A percentile compares a stretch with the other conserved stretches of the same genome.
phyloP scores from a whole-genome alignment of 164 flowering plant genomes.

The Liriodendron chinense region DNA sequence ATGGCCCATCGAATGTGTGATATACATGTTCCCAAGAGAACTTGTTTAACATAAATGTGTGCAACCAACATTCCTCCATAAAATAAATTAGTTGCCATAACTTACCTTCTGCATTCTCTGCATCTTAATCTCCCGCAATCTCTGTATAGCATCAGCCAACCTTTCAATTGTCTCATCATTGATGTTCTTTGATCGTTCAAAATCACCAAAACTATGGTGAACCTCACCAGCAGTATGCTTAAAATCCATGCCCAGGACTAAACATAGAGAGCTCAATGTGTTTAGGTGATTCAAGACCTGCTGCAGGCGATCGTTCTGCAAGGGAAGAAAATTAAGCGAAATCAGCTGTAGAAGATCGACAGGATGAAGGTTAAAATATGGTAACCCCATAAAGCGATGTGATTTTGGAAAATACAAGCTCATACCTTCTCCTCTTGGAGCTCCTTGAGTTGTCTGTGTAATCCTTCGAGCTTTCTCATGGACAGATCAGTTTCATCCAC shows the following conservation, averaged over 20 bases:
- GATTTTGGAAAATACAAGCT: slow-evolving; percentile 1
- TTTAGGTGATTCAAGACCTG: slow-evolving; percentile 47
- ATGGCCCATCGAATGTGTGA: too few species aligned
- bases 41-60: too few species aligned
- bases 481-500: slow-evolving; percentile 85
- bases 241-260: slow-evolving; percentile 75
- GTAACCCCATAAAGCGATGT: not conserved
- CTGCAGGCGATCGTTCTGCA: slow-evolving; percentile 62
- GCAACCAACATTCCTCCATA: too few species aligned
- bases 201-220: slow-evolving; percentile 51
- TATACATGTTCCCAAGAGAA: too few species aligned
- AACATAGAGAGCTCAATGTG: slow-evolving; percentile 49
- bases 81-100: not conserved
- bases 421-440: slow-evolving; percentile 86
- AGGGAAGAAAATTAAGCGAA: not conserved
- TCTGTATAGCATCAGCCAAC: slow-evolving; percentile 38
- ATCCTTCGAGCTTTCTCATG: slow-evolving; percentile 76
- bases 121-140: slow-evolving; percentile 49
- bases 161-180: slow-evolving; percentile 43
- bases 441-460: slow-evolving; percentile 58
- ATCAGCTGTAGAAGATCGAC: not conserved
- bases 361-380: too few species aligned
- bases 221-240: slow-evolving; percentile 44
- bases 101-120: slow-evolving; percentile 64
- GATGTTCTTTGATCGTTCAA: slow-evolving; percentile 38